Evolutionary conservation across 495 filamentous ascomycete genomes (phyloP), one percentile per base, ranked within the genome.

Genomic region (Lophium mytilinum): DNA sequence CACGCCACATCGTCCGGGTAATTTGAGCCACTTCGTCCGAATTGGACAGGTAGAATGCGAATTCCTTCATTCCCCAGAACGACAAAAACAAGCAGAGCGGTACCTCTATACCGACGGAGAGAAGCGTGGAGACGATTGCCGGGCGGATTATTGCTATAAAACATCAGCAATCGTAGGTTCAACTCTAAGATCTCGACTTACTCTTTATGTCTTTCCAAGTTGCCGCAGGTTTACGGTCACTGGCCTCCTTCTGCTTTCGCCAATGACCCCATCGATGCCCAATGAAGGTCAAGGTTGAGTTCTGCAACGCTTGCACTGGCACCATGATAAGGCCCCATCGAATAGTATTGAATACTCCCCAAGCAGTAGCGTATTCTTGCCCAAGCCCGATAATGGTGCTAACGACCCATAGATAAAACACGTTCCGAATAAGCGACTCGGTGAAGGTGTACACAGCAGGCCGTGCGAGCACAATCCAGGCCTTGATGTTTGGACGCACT

Each of bases 251-350:
- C 3, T 55, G 50, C 6, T 68, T 68, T 56, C 78, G 71, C 78
- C 81, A 88, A 4, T 62, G 55, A 0, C 84, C 84, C 86, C 86
- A 89, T 11, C 68, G 68, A 65, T 90, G 86, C 0, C 85, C 84
- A 30, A 88, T 72, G 63, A 88, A 88, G 0, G 83, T 72, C 4
- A 84, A 72, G 1, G 81, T 71, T 0, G 84, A 83, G 8, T 81
- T 79, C 63, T 90, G 84, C 9, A 89, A 66, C 0, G 85, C 73
- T 53, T 81, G 78, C 0, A 88, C 85, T 0, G 85, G 84, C 1
- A 89, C 84, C 86, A 88, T 90, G 33, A 88, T 73, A 4, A 90
- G 69, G 1, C 86, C 85, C 86, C 85, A 89, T n/a, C 85, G 77
- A 56, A 90, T 87, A 0, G 85, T 88, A 57, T 79, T 86, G 72